Evolutionary conservation across 176 grass and related monocot species (phyloP).

Genomic region (Typha latifolia): DNA sequence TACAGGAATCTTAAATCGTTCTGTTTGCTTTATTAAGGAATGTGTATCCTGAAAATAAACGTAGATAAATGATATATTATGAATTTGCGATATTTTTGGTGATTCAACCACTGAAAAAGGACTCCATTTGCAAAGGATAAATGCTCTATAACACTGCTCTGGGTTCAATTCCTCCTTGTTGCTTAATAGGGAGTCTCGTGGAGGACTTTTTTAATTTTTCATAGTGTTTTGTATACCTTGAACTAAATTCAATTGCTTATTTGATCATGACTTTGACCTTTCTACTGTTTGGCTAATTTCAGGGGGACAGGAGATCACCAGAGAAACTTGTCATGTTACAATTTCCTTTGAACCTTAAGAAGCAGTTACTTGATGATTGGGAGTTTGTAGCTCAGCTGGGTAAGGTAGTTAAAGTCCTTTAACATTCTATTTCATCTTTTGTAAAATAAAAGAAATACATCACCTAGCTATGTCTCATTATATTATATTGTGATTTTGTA

Average conservation of each 20-base stretch:
- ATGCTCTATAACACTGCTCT: no score
- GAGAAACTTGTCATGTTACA: slow-evolving; percentile 65
- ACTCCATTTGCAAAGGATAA: no score
- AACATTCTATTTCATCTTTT: neutral
- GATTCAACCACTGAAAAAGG: no score
- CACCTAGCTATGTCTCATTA: neutral
- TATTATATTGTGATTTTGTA: neutral
- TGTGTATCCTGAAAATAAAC: no score
- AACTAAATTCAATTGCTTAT: neutral
- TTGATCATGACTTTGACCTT: neutral
- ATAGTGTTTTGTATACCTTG: neutral
- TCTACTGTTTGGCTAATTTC: neutral
- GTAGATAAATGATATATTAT: no score
- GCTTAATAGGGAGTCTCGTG: no score
- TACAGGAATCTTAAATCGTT: no score
- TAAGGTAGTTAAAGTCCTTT: slow-evolving; percentile 54
- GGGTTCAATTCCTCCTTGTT: no score
- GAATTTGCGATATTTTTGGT: no score
- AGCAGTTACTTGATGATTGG: slow-evolving; percentile 90
- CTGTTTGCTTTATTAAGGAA: no score
- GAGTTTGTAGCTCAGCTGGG: slow-evolving; percentile 89
- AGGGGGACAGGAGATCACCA: slow-evolving; percentile 68
- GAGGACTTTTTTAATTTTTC: neutral
- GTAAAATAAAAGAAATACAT: neutral
- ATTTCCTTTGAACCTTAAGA: slow-evolving; percentile 85